Percentiles rank a stretch among this genome's conserved stretches.
phyloP scores from a whole-genome alignment of 345 rosid genomes.

The Hypericum androsaemum region DNA sequence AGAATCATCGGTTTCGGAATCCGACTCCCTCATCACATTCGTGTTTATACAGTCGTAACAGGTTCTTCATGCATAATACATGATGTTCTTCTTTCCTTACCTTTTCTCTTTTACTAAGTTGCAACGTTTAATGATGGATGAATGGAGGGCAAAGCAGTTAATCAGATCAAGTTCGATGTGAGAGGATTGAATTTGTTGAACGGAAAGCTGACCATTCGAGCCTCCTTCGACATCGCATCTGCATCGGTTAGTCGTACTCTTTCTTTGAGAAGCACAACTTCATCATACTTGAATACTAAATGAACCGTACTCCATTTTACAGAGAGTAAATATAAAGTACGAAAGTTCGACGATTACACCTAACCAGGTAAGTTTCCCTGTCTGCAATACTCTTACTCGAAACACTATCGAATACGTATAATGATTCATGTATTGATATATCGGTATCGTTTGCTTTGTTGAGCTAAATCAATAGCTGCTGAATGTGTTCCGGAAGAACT shows the following conservation, averaged over 20 bases:
- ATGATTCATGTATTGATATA: not conserved
- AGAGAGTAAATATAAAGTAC: conserved; percentile 66
- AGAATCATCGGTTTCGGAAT: no score
- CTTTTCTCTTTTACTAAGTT: conserved; percentile 15
- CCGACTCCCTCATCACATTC: no score
- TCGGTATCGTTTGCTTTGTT: conserved; percentile 6
- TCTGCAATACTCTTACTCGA: not conserved
- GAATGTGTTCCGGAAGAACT: conserved; percentile 64
- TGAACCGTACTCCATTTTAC: conserved; percentile 9
- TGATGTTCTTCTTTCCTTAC: not conserved
- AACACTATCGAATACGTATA: no score
- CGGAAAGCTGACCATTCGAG: conserved; percentile 67
- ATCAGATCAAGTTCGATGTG: conserved; percentile 73
- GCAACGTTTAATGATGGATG: conserved; percentile 20
- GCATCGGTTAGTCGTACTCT: conserved; percentile 49
- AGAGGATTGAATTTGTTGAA: conserved; percentile 59
- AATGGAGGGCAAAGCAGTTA: conserved; percentile 85
- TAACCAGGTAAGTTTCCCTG: conserved; percentile 41
- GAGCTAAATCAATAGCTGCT: conserved; percentile 44
- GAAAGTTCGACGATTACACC: conserved; percentile 64
- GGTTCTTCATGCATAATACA: no score
- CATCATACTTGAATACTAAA: no score
- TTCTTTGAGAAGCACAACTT: no score
- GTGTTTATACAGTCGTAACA: no score
- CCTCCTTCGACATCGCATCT: conserved; percentile 61